Base-by-base conservation (phyloP, 2,329 filamentous ascomycete species). In the Colletotrichum phormii region DNA sequence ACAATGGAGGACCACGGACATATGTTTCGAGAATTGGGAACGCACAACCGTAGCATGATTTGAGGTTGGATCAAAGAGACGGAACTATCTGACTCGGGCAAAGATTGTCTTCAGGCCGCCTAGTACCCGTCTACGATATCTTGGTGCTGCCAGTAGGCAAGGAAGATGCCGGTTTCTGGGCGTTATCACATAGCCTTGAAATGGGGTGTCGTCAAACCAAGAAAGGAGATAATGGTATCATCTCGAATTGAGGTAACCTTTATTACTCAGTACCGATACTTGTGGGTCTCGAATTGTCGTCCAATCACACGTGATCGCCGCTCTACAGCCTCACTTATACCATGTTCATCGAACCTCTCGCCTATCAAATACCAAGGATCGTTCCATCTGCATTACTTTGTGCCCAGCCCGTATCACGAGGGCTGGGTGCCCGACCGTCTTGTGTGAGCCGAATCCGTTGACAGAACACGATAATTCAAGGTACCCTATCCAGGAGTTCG, bases 271-370 rank as follows among this genome's bases (percentile, higher is more conserved):
- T 29, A n/a, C 49, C 31, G 29, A 63, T 51, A 11, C 42, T 13
- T 33, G 42, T 51, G 24, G 18, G 24, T 12, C 12, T 42, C 46
- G 29, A 49, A 22, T 31, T 31, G 22, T 26, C 12, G 3, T 9
- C 18, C 24, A 54, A 51, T 35, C 61, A 64, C 46, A 26, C 22
- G 9, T 26, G n/a, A 37, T 22, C 31, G 42, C 7, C 13, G 53
- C 60, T n/a, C 26, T 29, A 49, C 61, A 64, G 61, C 61, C 61
- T 64, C 29, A 64, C 61, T 64, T 49, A 46, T 46, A 46, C 7
- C 26, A 29, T 29, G 26, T 29, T 5, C 26, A 29, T 18, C 18
- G 15, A 8, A 46, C 6, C 18, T 46, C 18, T 49, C 13, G 13
- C 31, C 31, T 54, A 37, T 64, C 31, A 37, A 11, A 54, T 5